Evolutionary conservation across 1,139 yeast species (phyloP).

Genomic region (Blastobotrys ciferrii): DNA sequence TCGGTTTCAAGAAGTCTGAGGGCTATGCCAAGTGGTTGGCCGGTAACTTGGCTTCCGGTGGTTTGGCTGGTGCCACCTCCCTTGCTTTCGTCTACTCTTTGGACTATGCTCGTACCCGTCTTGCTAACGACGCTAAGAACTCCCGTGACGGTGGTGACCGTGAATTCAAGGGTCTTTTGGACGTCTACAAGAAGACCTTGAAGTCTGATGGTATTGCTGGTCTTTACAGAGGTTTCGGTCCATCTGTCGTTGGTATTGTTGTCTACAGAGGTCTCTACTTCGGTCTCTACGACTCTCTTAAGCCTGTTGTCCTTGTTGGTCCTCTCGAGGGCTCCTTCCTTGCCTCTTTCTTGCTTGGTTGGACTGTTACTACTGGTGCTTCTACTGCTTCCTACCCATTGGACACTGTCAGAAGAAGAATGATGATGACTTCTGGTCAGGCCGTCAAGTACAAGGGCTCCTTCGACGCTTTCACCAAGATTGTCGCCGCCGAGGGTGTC

Average conservation of each 20-base stretch:
- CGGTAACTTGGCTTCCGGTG: conserved; percentile 83
- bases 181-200: conserved; percentile 74
- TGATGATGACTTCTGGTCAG: conserved; percentile 86
- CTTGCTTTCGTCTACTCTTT: conserved; percentile 73
- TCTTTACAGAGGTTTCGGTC: conserved; percentile 82
- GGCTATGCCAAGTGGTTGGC: conserved; percentile 70
- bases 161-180: conserved; percentile 74
- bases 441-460: conserved; percentile 76
- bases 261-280: conserved; percentile 84
- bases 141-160: conserved; percentile 65
- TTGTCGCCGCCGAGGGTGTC: conserved; percentile 72
- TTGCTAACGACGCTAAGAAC: conserved; percentile 78
- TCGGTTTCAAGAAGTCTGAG: conserved; percentile 69
- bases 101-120: conserved; percentile 82
- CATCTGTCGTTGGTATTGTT: conserved; percentile 75
- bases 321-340: conserved; percentile 67
- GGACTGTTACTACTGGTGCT: conserved; percentile 78
- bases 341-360: conserved; percentile 74
- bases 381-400: conserved; percentile 79
- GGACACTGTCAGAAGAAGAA: conserved; percentile 82
- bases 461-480: conserved; percentile 67
- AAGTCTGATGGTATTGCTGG: conserved; percentile 78
- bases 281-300: conserved; percentile 76
- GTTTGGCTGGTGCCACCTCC: conserved; percentile 79
- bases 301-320: conserved; percentile 73